Evolutionary conservation across 164 flowering plant genomes (phyloP).

Genomic region (Cinnamomum micranthum): DNA sequence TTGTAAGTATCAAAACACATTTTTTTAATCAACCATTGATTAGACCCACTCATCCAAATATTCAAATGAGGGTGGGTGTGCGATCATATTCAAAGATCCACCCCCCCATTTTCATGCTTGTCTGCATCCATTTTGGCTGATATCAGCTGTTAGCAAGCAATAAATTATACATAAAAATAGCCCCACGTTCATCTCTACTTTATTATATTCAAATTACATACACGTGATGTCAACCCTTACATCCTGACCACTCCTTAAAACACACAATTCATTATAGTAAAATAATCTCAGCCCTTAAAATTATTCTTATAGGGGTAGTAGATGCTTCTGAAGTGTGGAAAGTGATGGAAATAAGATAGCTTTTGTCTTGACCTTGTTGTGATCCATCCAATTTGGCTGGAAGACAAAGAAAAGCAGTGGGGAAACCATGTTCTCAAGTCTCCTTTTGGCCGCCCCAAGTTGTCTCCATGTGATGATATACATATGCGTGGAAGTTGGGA

Average conservation of each 20-base stretch:
- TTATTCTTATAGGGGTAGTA: background rate
- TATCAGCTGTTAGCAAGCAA: background rate
- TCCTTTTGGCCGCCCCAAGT: conserved; percentile 1
- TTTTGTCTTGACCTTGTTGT: background rate
- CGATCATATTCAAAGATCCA: background rate
- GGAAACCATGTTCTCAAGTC: background rate
- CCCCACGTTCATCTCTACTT: too few relatives aligned
- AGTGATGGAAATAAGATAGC: background rate
- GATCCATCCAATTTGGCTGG: background rate
- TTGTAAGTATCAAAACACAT: too few relatives aligned
- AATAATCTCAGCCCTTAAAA: background rate
- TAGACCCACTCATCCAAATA: background rate
- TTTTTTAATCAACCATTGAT: too few relatives aligned
- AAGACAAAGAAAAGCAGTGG: conserved; percentile 7
- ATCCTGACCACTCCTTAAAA: background rate
- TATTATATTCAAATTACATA: too few relatives aligned
- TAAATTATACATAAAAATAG: too few relatives aligned
- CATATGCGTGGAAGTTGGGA: too few relatives aligned
- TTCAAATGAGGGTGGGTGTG: background rate
- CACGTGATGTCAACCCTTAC: background rate
- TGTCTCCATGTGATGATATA: conserved; percentile 5
- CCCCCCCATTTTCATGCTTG: background rate
- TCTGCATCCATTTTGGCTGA: background rate
- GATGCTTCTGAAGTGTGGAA: background rate
- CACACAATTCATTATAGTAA: background rate